Percentiles rank a stretch among this genome's conserved stretches.
Conservation (phyloP, 176 grass and related monocot genomes). For the Paspalum notatum region DNA sequence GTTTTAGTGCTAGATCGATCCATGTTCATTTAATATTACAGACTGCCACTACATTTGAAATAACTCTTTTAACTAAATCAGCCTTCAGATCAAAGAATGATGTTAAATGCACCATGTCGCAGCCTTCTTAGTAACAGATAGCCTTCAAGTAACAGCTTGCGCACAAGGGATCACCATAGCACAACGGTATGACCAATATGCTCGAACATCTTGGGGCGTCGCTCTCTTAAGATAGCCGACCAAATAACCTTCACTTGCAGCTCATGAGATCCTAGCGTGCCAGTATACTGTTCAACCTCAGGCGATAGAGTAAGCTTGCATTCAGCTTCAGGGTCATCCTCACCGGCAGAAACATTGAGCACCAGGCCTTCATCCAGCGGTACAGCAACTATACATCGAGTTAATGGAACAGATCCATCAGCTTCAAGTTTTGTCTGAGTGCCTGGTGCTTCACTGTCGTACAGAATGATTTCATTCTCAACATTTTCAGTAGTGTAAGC, state of each 20-base stretch:
- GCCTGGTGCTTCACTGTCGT: background rate
- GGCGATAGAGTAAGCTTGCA: background rate
- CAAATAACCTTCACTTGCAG: conserved; percentile 6
- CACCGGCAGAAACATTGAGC: background rate
- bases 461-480: background rate
- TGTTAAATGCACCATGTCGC: too few relatives aligned
- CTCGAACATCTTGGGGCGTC: background rate
- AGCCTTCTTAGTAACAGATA: too few relatives aligned
- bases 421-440: background rate
- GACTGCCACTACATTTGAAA: too few relatives aligned
- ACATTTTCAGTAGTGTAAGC: conserved; percentile 1
- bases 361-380: background rate
- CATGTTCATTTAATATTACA: too few relatives aligned
- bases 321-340: background rate
- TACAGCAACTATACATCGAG: conserved; percentile 2
- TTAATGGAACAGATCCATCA: background rate
- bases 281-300: background rate
- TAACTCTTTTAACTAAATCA: too few relatives aligned
- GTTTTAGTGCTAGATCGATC: too few relatives aligned
- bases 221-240: background rate
- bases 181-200: background rate
- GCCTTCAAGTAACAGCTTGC: too few relatives aligned
- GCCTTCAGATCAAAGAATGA: too few relatives aligned
- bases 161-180: too few relatives aligned
- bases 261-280: background rate